Base-by-base conservation (phyloP, 371 early-diverging fungal genomes). In the Mortierella sp. region DNA sequence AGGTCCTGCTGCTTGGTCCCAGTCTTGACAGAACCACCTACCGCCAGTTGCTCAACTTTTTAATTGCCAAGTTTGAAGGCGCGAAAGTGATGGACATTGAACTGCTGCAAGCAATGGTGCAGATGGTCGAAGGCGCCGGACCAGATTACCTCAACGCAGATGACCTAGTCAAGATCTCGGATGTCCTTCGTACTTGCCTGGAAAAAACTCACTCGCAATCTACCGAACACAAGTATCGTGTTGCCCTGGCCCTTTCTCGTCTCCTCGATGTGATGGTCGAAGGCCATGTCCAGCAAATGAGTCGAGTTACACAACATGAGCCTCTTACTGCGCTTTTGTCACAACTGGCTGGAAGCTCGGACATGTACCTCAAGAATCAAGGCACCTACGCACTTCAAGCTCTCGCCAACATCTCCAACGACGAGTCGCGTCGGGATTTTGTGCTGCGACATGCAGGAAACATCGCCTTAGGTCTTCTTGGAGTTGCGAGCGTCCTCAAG, bases 241-340 rank as follows among this genome's bases (percentile, higher is more conserved):
- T 67, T 13, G 50, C 37, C 21, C 28, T 64, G 28, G 67, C 74
- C 5, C 5, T 74, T 14, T 74, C 74, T 11, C 44, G 44, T 21
- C 48, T 74, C 19, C 67, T 74, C 9, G 74, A 74, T 37, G 74
- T 48, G 50, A 74, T 74, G 74, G 74, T 50, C 24, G 64, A 64
- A 5, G n/a, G 28, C 37, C 28, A 44, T 26, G 67, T 74, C 74
- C 9, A 26, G 28, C 34, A 48, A 31, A 3, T 74, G 50, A 31
- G 16, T 3, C 74, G 74, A 13, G 67, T 34, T 1, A 21, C n/a
- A 19, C 48, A 46, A 1, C 74, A 74, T 14, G 67, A 61, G 34
- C 74, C 74, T 11, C 74, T 74, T 14, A 0, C 1, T 46, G 13
- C 34, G 6, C 21, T 46, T 0, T 34, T 74, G 74, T 14, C n/a